Conservation (phyloP, 179 eudicot species). For the Beta lomatogona region DNA sequence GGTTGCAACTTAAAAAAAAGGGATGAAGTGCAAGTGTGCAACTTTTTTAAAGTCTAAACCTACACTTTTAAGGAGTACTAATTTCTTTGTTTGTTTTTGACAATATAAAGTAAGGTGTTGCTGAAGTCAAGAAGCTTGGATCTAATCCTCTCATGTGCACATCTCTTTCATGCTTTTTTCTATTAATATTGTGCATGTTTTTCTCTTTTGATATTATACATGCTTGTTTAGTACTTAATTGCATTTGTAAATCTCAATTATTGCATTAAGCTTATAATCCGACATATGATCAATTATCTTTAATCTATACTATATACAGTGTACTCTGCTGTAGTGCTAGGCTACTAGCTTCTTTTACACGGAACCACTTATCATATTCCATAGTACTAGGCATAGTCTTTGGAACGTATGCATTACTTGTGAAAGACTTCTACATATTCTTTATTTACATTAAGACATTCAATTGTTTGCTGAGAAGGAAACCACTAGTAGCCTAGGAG, state of each 20-base stretch:
- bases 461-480: not conserved
- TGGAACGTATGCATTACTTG: conserved; percentile 12
- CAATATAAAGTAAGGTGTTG: not conserved
- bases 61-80: not conserved
- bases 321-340: not conserved
- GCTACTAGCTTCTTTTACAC: not conserved
- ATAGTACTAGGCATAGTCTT: not conserved
- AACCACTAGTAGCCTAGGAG: not conserved
- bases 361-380: not conserved
- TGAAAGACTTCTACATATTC: not conserved
- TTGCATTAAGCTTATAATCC: not conserved
- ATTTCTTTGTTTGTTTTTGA: not conserved
- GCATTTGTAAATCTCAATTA: conserved; percentile 10
- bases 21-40: not conserved
- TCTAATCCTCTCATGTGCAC: conserved; percentile 12
- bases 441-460: not conserved
- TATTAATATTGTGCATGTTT: not conserved
- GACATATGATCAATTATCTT: not conserved
- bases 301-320: not conserved
- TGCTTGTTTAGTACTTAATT: not conserved
- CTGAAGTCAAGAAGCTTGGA: not conserved
- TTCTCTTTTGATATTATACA: not conserved
- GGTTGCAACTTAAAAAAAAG: not conserved
- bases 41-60: not conserved
- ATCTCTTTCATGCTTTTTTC: not conserved